A percentile compares a stretch with the other conserved stretches of the same genome.
Conservation (phyloP, 1,284 basidiomycete species). For the Hemileia vastatrix region DNA sequence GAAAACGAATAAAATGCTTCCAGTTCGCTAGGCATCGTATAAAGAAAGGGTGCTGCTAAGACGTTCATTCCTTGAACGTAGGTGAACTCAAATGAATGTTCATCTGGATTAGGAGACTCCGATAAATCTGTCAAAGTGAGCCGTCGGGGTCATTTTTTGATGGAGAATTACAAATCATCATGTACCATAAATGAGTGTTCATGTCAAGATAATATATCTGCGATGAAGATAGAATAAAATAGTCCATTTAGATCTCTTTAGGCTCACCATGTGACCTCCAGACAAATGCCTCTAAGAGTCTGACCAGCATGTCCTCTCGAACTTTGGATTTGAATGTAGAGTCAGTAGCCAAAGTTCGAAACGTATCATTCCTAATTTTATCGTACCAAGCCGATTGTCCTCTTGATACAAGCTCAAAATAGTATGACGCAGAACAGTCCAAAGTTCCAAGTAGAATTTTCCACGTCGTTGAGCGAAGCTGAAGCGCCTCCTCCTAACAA, state of each 20-base stretch:
- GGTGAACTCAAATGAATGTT: constrained; percentile 11
- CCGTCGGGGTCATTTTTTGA: too few species aligned
- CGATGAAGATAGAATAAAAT: too few species aligned
- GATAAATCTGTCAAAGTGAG: too few species aligned
- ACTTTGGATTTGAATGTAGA: constrained; percentile 88
- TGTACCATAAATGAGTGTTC: too few species aligned
- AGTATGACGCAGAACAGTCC: constrained; percentile 13
- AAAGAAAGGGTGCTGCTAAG: constrained; percentile 89
- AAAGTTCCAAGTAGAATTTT: constrained; percentile 18
- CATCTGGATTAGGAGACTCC: neutral
- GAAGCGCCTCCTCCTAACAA: constrained; percentile 8
- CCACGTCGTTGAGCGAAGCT: constrained; percentile 15
- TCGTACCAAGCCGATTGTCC: constrained; percentile 20
- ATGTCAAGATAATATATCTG: too few species aligned
- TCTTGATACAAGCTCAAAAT: constrained; percentile 10
- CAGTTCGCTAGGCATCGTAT: constrained; percentile 86
- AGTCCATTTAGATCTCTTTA: too few species aligned
- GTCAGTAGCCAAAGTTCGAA: constrained; percentile 86
- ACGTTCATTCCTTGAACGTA: constrained; percentile 70
- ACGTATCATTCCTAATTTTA: constrained; percentile 51
- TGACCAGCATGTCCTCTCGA: constrained; percentile 88
- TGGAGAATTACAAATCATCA: too few species aligned
- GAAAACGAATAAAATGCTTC: constrained; percentile 95
- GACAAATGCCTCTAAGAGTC: constrained; percentile 88
- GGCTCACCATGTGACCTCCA: constrained; percentile 74